A percentile compares a stretch with the other conserved stretches of the same genome.
Evolutionary conservation across 768 basidiomycete genomes (phyloP).

Genomic region (Tephrocybe sp.): DNA sequence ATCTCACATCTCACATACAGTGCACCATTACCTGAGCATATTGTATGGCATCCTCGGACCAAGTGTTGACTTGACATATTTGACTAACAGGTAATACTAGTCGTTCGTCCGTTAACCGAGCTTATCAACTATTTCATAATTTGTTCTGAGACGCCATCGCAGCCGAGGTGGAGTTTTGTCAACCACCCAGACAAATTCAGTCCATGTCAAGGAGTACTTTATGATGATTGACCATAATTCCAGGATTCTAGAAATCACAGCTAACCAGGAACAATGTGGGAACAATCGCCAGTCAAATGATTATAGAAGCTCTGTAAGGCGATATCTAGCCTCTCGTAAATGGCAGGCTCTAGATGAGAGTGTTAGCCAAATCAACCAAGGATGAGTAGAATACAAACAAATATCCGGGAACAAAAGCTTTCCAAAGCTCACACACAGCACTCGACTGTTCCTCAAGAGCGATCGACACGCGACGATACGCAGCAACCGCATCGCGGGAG

Average conservation of each 20-base stretch:
- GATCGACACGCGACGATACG: not conserved
- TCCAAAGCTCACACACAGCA: not conserved
- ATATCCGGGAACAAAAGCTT: not conserved
- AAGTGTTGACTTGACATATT: too few species aligned
- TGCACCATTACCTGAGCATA: too few species aligned
- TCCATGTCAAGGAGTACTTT: too few species aligned
- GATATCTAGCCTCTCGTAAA: not conserved
- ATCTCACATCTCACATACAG: too few species aligned
- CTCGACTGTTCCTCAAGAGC: not conserved
- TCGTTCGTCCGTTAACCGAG: too few species aligned
- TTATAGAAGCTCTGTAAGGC: not conserved
- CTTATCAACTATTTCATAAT: too few species aligned
- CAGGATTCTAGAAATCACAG: not conserved
- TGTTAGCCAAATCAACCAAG: not conserved
- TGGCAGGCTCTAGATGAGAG: not conserved
- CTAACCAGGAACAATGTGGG: not conserved
- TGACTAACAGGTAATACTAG: too few species aligned
- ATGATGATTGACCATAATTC: not conserved
- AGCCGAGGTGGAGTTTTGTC: too few species aligned
- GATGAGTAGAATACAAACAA: not conserved
- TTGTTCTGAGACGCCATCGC: too few species aligned
- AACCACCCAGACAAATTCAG: too few species aligned
- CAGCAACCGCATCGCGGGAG: not conserved
- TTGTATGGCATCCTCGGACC: too few species aligned
- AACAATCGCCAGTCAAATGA: not conserved